Evolutionary conservation across 352 stramenopile species (phyloP), one percentile per base, ranked within the genome.

Genomic region (Pythium sp.): DNA sequence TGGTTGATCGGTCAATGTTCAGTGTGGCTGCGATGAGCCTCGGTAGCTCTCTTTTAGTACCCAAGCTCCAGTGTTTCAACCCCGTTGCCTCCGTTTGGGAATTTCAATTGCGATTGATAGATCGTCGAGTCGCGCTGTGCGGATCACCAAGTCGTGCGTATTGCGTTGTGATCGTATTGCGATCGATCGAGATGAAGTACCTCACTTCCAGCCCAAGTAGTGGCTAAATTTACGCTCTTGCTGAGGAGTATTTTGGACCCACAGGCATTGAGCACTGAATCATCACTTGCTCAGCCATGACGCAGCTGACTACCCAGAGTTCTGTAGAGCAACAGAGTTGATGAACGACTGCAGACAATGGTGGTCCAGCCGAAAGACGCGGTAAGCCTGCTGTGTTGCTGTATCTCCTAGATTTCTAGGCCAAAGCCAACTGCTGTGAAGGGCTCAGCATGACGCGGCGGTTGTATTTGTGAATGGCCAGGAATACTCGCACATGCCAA

Each of bases 401-500:
- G 6, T 57, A 57, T 18, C 15, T 9, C 22, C 5, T 57, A 11
- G 51, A 4, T 11, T n/a, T 18, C 51, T 5, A 24, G 6, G 41
- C 22, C 22, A 36, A 32, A 8, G 24, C 51, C 18, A 8, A 18
- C 9, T n/a, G n/a, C n/a, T 15, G 1, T 7, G 43, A 53, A 24
- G 3, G 0, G 2, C 8, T 9, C 14, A 30, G 20, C n/a, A 24
- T 14, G n/a, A 18, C 12, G 30, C n/a, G 2, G 0, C 30, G 24
- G 22, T 12, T 41, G 30, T n/a, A 15, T 7, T 20, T 43, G 14
- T 63, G 58, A 26, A 9, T n/a, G n/a, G 3, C 24, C 62, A 93
- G 85, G 78, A 83, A 58, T 93, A 93, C 43, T 82, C 86, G 20
- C 70, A 80, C 7, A 83, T 93, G 4, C 83, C 86, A 41, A 93